Base-by-base conservation (phyloP, 331 rosid species). In the Malus hybrid region DNA sequence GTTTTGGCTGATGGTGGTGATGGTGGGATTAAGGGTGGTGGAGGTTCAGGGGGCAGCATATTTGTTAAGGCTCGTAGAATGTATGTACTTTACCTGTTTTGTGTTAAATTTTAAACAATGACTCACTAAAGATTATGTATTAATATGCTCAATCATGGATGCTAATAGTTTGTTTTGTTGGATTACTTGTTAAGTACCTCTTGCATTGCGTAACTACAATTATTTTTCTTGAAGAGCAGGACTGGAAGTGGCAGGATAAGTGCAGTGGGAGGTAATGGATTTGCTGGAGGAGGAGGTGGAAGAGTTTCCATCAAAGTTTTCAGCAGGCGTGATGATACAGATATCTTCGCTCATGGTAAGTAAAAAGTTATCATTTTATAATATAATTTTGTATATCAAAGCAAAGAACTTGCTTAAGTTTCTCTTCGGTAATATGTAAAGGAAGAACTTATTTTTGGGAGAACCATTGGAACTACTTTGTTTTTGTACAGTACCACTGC, bases 21-120 rank as follows among this genome's bases (percentile, higher is more conserved):
- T 75, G 96, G 96, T 29, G 92, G 96, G 53, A 79, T 86, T 55
- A 90, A 94, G 81, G 99, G 97, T 74, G 99, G 99, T 36, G 97
- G 99, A 66, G 99, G 99, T 33, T 94, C 99, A 26, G 99, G 96
- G 57, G 99, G 99, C 75, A 92, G 99, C 96, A 89, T 94, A 80
- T 92, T 32, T 77, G 62, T 94, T 69, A 79, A 72, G 66, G 89
- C 96, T 79, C 84, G 64, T 64, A 87, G 95, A 85, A 86, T 92
- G 97, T 94, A 89, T 81, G 84, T 79, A 78, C 76, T 78, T 68
- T 22, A 57, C 26, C 60, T 73, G 63, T 39, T 53, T 70, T 74
- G 61, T 44, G 50, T 44, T 44, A 3, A 44, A 46, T 60, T 72
- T 39, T 16, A 39, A 34, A 15, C 48, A 57, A 22, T 22, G 66